Percentiles rank a stretch among this genome's conserved stretches.
Conservation (phyloP, 23 red algal species). For the Pyropia yezoensis region DNA sequence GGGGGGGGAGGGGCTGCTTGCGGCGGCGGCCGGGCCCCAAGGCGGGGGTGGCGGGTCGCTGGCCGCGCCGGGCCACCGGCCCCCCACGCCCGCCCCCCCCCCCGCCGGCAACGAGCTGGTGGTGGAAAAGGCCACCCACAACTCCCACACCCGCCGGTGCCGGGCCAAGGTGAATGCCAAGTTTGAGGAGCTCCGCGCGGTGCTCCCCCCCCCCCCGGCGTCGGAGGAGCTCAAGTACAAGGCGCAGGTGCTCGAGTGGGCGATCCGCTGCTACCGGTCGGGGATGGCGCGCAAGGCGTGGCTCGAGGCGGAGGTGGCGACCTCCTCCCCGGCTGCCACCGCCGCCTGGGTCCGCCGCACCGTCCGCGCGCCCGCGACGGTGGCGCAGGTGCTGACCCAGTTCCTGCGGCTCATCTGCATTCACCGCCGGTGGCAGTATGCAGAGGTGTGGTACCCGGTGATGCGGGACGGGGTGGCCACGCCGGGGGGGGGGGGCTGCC, state of each 20-base stretch:
- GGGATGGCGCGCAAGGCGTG: conserved; percentile 40
- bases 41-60: too few species aligned
- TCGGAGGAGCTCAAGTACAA: conserved; percentile 38
- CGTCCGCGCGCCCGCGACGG: conserved; percentile 10
- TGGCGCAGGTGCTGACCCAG: conserved; percentile 33
- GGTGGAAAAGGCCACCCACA: conserved; percentile 19
- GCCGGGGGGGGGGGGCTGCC: too few species aligned
- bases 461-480: background rate
- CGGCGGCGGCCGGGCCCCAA: too few species aligned
- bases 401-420: conserved; percentile 52
- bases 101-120: too few species aligned
- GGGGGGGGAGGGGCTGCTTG: too few species aligned
- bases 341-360: conserved; percentile 32
- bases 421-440: conserved; percentile 59
- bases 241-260: conserved; percentile 37
- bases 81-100: too few species aligned
- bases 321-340: conserved; percentile 18
- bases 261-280: conserved; percentile 31
- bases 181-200: conserved; percentile 22
- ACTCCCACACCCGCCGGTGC: conserved; percentile 49
- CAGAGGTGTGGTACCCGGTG: conserved; percentile 52
- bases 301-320: conserved; percentile 53
- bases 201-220: conserved; percentile 30
- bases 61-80: too few species aligned
- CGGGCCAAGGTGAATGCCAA: conserved; percentile 60